phyloP scores from a whole-genome alignment of 768 basidiomycete species.

The Leccinum uliginosum region DNA sequence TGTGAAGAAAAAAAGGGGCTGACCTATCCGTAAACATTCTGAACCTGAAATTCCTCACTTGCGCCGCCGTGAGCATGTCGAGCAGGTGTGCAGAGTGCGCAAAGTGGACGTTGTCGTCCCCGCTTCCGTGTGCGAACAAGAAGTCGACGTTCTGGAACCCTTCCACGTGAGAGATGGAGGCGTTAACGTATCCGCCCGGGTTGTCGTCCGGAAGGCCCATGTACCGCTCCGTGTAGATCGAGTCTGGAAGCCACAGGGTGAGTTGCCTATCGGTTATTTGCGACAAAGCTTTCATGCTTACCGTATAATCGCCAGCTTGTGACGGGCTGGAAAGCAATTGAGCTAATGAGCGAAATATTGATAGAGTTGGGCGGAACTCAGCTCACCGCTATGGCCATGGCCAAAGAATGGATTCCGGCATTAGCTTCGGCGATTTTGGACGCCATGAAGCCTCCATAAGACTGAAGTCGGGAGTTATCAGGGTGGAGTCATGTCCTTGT shows the following conservation, averaged over 20 bases:
- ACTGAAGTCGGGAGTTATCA: constrained; percentile 41
- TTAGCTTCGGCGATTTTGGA: constrained; percentile 89
- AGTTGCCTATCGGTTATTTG: not conserved
- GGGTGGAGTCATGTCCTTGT: not conserved
- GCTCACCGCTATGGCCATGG: constrained; percentile 86
- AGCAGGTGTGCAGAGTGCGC: constrained; percentile 87
- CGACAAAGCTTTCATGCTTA: constrained; percentile 28
- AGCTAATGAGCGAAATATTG: constrained; percentile 7
- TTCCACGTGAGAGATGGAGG: constrained; percentile 83
- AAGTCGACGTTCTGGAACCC: constrained; percentile 80
- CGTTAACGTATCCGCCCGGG: constrained; percentile 82
- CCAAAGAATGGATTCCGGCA: constrained; percentile 84
- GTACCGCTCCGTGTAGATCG: constrained; percentile 97
- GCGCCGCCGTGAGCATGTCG: constrained; percentile 83
- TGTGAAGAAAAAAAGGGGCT: constrained; percentile 20
- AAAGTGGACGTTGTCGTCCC: constrained; percentile 96
- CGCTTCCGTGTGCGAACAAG: constrained; percentile 88
- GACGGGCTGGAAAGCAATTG: constrained; percentile 54
- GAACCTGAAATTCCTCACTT: constrained; percentile 75
- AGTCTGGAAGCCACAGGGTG: constrained; percentile 48
- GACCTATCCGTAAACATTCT: constrained; percentile 97
- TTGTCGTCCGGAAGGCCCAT: constrained; percentile 83
- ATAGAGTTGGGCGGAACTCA: not conserved
- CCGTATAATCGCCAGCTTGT: constrained; percentile 83
- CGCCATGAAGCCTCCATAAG: constrained; percentile 95